Evolutionary conservation across 2,329 filamentous ascomycete species (phyloP), one percentile per base, ranked within the genome.

Genomic region (Epichloe uncinata): DNA sequence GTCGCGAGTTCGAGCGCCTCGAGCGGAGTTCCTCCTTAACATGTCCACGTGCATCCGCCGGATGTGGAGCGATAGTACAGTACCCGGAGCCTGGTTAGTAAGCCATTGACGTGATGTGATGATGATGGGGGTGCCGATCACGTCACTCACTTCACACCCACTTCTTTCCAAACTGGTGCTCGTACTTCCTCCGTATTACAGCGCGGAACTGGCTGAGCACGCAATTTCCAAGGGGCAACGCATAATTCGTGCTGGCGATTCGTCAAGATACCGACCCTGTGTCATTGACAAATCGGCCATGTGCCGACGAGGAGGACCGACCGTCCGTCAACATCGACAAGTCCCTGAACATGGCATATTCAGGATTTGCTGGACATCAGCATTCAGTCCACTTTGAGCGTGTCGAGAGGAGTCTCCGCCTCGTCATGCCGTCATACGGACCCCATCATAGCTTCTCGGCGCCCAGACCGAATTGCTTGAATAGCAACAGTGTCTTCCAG

Each of bases 51-150:
- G 3, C 3, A n/a, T 3, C 8, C 5, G 6, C 4, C 5, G 2
- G 7, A 0, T 2, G 12, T 3, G 42, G 11, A 3, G 12, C 30
- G 47, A 43, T 51, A 50, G 49, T 38, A 42, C 34, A 15, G 8
- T 44, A 41, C 42, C 13, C 16, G 20, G 2, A 30, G 8, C 1
- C 30, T 20, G 3, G 5, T 7, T 5, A n/a, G 34, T 20, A 16
- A 7, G 30, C 36, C 41, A 47, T 52, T 54, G 54, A 55, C 52
- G 55, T 33, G 52, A 55, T 55, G 51, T 33, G 52, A 55, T 55
- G 51, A 47, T 47, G 30, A 30, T 30, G 30, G 50, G 30, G 50
- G 54, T 43, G 50, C 50, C 42, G 47, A 57, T 57, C 52, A 55
- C 55, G 55, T 52, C 55, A 57, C 45, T 36, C 2, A 9, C 33